phyloP scores from a whole-genome alignment of 106 monocot genomes.

The Ottelia alismoides region DNA sequence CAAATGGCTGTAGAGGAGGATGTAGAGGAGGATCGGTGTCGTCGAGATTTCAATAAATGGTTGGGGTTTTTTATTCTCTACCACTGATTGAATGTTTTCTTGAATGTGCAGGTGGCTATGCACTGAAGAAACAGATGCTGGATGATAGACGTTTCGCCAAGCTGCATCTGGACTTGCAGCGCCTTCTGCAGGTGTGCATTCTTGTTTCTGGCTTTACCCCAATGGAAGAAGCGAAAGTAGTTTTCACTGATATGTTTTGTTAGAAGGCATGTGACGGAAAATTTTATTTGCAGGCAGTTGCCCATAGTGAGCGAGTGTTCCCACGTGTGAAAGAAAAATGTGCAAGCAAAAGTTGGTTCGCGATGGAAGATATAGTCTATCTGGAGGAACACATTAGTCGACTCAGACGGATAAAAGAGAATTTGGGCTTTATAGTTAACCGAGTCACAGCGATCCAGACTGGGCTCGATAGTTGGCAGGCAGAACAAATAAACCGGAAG shows the following conservation, averaged over 20 bases:
- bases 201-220: no score
- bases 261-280: no score
- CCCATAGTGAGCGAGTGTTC: slow-evolving; percentile 95
- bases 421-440: slow-evolving; percentile 76
- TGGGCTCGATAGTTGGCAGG: slow-evolving; percentile 93
- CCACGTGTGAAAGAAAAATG: slow-evolving; percentile 95
- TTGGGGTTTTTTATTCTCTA: no score
- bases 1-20: no score
- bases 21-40: no score
- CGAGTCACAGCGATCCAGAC: slow-evolving; percentile 80
- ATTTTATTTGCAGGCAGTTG: slow-evolving; percentile 75
- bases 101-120: slow-evolving; percentile 63
- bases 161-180: slow-evolving; percentile 87
- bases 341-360: slow-evolving; percentile 69
- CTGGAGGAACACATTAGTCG: slow-evolving; percentile 86
- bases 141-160: slow-evolving; percentile 88
- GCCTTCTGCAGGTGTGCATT: slow-evolving; percentile 87
- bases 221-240: no score
- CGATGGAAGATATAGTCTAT: slow-evolving; percentile 49
- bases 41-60: no score
- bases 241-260: no score
- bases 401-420: slow-evolving; percentile 81
- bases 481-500: slow-evolving; percentile 90
- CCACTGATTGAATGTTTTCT: no score
- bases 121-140: slow-evolving; percentile 84